These are phyloP conservation scores for Fusarium vanettenii DNA, from an alignment of 2,329 filamentous ascomycete species.

Conservation along the genomic window DNA sequence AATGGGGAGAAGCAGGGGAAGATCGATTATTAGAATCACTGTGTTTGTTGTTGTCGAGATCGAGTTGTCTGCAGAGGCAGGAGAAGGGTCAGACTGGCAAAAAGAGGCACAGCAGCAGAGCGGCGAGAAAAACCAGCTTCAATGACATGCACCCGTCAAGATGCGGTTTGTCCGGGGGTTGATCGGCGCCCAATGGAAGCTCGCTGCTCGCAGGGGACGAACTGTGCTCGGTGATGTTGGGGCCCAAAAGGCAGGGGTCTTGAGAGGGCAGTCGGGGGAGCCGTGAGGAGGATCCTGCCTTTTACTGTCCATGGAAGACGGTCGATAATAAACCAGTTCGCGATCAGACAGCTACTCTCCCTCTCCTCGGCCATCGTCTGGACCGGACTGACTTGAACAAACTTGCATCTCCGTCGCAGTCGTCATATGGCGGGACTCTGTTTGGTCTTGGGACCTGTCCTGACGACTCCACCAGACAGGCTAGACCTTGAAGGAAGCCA, in stretches of 20 bases:
- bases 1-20: slow-evolving; percentile 6
- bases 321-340: slow-evolving; percentile 14
- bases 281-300: slow-evolving; percentile 1
- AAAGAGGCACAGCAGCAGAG: background rate
- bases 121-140: slow-evolving; percentile 12
- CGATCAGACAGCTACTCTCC: background rate
- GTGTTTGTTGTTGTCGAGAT: slow-evolving; percentile 3
- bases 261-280: slow-evolving; percentile 24
- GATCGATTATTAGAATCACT: slow-evolving; percentile 14
- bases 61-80: background rate
- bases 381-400: background rate
- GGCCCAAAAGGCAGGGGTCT: slow-evolving; percentile 27
- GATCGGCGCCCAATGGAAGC: slow-evolving; percentile 37
- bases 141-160: slow-evolving; percentile 25
- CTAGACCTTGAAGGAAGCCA: background rate
- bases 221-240: slow-evolving; percentile 32
- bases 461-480: slow-evolving; percentile 10
- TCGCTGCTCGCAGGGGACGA: slow-evolving; percentile 6
- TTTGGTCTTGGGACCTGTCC: slow-evolving; percentile 27
- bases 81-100: background rate
- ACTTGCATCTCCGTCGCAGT: background rate
- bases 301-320: background rate
- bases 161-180: slow-evolving; percentile 26
- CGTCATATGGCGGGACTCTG: slow-evolving; percentile 23
- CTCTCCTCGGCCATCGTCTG: background rate